A percentile compares a stretch with the other conserved stretches of the same genome.
phyloP scores from a whole-genome alignment of 2,329 filamentous ascomycete species.

The Hypomyces perniciosus region DNA sequence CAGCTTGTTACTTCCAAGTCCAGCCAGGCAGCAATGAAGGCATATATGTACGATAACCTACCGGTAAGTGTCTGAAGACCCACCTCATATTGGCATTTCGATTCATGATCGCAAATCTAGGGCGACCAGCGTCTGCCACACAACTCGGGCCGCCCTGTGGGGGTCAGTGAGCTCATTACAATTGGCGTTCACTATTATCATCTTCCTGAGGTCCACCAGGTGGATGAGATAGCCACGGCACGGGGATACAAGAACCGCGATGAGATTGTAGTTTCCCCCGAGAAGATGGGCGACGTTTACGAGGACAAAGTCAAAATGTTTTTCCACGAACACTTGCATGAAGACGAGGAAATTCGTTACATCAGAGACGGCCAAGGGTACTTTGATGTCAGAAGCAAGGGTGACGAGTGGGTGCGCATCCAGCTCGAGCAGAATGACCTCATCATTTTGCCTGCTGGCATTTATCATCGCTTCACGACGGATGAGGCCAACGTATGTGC shows the following conservation, averaged over 20 bases:
- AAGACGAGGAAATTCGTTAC: constrained; percentile 97
- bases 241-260: constrained; percentile 93
- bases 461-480: constrained; percentile 96
- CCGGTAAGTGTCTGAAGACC: constrained; percentile 35
- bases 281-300: constrained; percentile 78
- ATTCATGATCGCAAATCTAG: constrained; percentile 37
- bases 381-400: constrained; percentile 82
- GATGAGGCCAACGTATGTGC: constrained; percentile 76
- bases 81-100: neutral
- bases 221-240: constrained; percentile 66
- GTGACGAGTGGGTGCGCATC: constrained; percentile 86
- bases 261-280: constrained; percentile 81
- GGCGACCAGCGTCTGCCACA: constrained; percentile 91
- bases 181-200: constrained; percentile 78
- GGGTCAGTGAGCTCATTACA: constrained; percentile 57
- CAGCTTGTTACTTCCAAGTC: constrained; percentile 13
- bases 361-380: constrained; percentile 83
- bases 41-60: constrained; percentile 52
- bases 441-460: constrained; percentile 88
- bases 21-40: constrained; percentile 38
- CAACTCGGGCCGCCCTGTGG: constrained; percentile 70
- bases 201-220: constrained; percentile 56
- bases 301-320: constrained; percentile 92
- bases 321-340: constrained; percentile 92
- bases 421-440: constrained; percentile 78